A percentile compares a stretch with the other conserved stretches of the same genome.
Evolutionary conservation across 139 green algal genomes (phyloP).

Genomic region (Tetradesmus lagerheimii): DNA sequence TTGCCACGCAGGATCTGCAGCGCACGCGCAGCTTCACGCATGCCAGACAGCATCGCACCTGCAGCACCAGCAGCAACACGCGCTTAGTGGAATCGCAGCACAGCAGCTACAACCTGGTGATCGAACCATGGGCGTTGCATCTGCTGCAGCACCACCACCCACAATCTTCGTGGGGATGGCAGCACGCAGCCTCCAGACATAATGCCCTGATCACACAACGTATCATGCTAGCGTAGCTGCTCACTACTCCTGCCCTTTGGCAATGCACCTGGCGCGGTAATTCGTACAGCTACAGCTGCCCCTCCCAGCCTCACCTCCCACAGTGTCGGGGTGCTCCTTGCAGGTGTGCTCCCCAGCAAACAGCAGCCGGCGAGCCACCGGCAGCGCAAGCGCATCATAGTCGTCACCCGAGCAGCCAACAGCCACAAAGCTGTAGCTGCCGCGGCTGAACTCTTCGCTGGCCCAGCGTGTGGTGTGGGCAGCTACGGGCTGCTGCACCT

Average conservation of each 20-base stretch:
- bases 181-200: no score
- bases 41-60: slow-evolving; percentile 48
- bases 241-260: no score
- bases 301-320: slow-evolving; percentile 76
- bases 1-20: slow-evolving; percentile 59
- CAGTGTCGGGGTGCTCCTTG: slow-evolving; percentile 90
- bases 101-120: not conserved
- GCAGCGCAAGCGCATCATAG: slow-evolving; percentile 83
- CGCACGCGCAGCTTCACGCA: slow-evolving; percentile 72
- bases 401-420: slow-evolving; percentile 70
- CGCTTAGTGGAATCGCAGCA: not conserved
- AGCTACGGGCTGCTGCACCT: slow-evolving; percentile 23
- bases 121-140: no score
- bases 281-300: slow-evolving; percentile 19
- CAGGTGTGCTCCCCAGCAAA: slow-evolving; percentile 91
- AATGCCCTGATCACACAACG: no score
- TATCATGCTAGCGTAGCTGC: no score
- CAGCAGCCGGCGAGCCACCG: slow-evolving; percentile 76
- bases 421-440: slow-evolving; percentile 86
- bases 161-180: no score
- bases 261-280: no score
- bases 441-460: slow-evolving; percentile 54
- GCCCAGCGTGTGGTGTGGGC: slow-evolving; percentile 59
- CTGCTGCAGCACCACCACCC: no score
- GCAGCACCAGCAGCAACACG: not conserved